Evolutionary conservation across 805 yeast species (phyloP), one percentile per base, ranked within the genome.

Genomic region (Suhomyces faveliae): DNA sequence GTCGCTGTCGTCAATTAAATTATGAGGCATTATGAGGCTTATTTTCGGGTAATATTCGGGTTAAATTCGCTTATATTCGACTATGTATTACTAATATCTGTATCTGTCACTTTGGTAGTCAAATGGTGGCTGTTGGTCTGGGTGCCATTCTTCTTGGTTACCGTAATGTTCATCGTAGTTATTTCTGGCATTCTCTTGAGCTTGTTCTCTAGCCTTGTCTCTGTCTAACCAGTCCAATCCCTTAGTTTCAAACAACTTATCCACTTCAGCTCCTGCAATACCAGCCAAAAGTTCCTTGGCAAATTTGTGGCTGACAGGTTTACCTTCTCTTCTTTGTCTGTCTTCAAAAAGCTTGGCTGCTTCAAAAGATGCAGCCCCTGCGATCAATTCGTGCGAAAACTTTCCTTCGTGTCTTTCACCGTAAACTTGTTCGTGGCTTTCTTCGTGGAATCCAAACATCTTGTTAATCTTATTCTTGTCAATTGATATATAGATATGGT

Each of bases 311-410:
- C 55, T 49, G 24, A 63, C 67, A 35, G 68, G 67, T 55, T 62
- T 62, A 20, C 68, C 68, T 53, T 64, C 63, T 45, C 61, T 53
- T 54, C 66, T 61, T 51, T 64, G 67, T 42, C 55, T 59, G 56
- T 64, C 66, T 55, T 64, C 68, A 42, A 61, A 64, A 46, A 62
- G 52, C 53, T 61, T 64, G 39, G 60, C 58, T 35, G 68, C 68
- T 43, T 58, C 67, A 47, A 64, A 64, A 4, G 68, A 61, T 22
- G 68, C 68, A 30, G 64, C 68, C 50, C 68, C 68, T 19, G 68
- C 68, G 42, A 64, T 30, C 50, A 63, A 53, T 47, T 64, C 68
- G 52, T 64, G 68, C 20, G 63, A 52, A 54, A 64, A 57, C 54
- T 63, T 63, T 38, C 61, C 67, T 45, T 64, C 63, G 60, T 63